Conservation (phyloP, 2,329 filamentous ascomycete genomes). For the Harringtonia lauricola region DNA sequence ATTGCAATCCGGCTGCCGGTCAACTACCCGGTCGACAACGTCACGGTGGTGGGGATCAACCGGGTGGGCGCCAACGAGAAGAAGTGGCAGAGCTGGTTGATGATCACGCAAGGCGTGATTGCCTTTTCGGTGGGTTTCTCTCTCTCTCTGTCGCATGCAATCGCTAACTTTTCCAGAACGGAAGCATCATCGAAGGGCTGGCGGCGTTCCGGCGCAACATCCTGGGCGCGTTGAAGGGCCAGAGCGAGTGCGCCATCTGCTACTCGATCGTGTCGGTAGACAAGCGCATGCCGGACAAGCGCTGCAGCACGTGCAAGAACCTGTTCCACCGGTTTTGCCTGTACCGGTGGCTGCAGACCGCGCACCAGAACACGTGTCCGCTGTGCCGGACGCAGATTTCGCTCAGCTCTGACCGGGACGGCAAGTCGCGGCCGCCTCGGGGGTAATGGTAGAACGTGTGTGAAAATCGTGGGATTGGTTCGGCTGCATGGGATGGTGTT, state of each 20-base stretch:
- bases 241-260: conserved; percentile 93
- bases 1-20: conserved; percentile 74
- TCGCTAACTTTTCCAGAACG: conserved; percentile 40
- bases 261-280: conserved; percentile 88
- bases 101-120: conserved; percentile 83
- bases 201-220: conserved; percentile 81
- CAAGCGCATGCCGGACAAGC: conserved; percentile 83
- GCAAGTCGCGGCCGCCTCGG: neutral
- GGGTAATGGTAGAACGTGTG: neutral
- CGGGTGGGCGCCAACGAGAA: conserved; percentile 81
- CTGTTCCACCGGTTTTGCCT: conserved; percentile 82
- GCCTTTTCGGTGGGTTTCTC: conserved; percentile 58
- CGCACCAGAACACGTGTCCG: conserved; percentile 83
- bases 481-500: too few relatives aligned
- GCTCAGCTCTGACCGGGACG: conserved; percentile 21
- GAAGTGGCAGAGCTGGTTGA: conserved; percentile 88
- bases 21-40: conserved; percentile 72
- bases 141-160: too few relatives aligned
- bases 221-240: conserved; percentile 76
- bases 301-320: conserved; percentile 87
- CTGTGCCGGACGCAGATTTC: conserved; percentile 84
- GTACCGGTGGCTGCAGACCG: conserved; percentile 95
- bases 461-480: too few relatives aligned
- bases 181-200: conserved; percentile 78
- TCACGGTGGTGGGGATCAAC: conserved; percentile 65